These are phyloP conservation scores for Aleurites moluccanus DNA, from an alignment of 441 rosid species.

Conservation along the genomic window DNA sequence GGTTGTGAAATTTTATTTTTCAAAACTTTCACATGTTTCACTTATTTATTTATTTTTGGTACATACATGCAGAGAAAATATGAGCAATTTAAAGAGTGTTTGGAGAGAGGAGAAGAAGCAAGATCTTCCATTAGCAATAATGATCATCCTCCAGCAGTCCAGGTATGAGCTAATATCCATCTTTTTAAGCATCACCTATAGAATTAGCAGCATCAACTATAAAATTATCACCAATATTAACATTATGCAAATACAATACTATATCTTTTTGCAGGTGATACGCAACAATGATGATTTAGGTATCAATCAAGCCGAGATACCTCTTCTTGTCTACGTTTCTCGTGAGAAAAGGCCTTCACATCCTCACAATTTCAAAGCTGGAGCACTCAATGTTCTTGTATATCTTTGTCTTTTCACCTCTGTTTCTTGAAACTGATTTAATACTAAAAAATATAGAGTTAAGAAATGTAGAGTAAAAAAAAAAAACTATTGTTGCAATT, in stretches of 20 bases:
- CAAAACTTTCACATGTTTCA: no score
- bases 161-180: slow-evolving; percentile 21
- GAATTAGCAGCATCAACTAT: background rate
- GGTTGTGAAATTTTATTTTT: no score
- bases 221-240: background rate
- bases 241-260: no score
- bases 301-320: slow-evolving; percentile 38
- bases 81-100: slow-evolving; percentile 26
- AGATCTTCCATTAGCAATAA: background rate
- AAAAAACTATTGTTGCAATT: background rate
- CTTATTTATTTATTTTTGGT: no score
- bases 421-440: background rate
- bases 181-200: background rate
- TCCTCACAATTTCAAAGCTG: slow-evolving; percentile 49
- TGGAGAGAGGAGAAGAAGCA: slow-evolving; percentile 25
- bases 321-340: slow-evolving; percentile 44
- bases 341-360: slow-evolving; percentile 47
- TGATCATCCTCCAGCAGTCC: slow-evolving; percentile 25
- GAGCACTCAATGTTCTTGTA: slow-evolving; percentile 47
- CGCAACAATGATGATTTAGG: slow-evolving; percentile 17
- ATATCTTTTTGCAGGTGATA: slow-evolving; percentile 30
- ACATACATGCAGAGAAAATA: slow-evolving; percentile 22
- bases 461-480: background rate
- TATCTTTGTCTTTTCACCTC: background rate
- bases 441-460: background rate